These are phyloP conservation scores for Capsicum baccatum DNA, from an alignment of 257 asterid genomes.

Conservation along the genomic window DNA sequence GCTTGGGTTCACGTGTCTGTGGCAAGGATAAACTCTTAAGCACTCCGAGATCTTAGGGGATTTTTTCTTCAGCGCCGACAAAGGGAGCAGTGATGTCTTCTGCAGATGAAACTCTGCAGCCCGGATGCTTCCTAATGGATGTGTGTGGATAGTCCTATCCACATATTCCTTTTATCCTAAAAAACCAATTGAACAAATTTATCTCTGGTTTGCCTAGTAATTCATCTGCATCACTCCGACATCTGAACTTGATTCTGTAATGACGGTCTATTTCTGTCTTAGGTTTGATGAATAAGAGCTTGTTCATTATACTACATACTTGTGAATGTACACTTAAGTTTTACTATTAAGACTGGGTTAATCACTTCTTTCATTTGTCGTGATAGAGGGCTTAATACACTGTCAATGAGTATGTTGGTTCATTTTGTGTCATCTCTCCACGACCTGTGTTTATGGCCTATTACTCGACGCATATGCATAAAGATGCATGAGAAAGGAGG, in stretches of 20 bases:
- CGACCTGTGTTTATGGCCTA: neutral
- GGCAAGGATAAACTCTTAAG: constrained; percentile 18
- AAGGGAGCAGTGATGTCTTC: constrained; percentile 17
- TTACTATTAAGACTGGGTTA: constrained; percentile 2
- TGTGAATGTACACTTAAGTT: neutral
- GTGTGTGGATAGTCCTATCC: neutral
- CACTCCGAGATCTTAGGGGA: constrained; percentile 6
- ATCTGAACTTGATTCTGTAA: neutral
- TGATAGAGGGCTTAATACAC: constrained; percentile 10
- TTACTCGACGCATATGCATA: neutral
- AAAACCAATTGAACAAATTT: neutral
- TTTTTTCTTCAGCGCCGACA: neutral
- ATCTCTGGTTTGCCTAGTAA: neutral
- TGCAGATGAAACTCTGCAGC: constrained; percentile 21
- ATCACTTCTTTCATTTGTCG: constrained; percentile 21
- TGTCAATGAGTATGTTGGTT: neutral
- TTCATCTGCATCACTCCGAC: neutral
- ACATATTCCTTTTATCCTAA: neutral
- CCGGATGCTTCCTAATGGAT: constrained; percentile 18
- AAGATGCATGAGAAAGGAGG: neutral
- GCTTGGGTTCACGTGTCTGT: constrained; percentile 15
- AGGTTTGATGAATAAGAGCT: neutral
- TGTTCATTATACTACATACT: neutral
- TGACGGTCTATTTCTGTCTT: constrained; percentile 11
- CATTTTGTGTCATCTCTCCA: neutral